Base-by-base conservation (phyloP, 1,284 basidiomycete genomes). In the Cryptococcus sp. region DNA sequence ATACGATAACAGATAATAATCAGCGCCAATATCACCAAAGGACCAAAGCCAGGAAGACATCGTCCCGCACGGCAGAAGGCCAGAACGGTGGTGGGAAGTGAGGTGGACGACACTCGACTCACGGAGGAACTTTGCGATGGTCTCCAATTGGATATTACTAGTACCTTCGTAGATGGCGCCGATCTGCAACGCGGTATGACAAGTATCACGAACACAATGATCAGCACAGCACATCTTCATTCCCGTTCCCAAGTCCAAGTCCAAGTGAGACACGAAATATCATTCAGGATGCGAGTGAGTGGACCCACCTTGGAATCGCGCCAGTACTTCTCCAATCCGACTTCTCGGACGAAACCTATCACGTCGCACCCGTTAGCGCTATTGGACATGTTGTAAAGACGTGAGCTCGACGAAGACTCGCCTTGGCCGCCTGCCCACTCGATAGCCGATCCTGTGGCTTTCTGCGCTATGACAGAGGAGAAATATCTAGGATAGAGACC, bases 151-250 rank as follows among this genome's bases (percentile, higher is more conserved):
- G 64, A 99, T 98, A 77, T 97, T 96, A 38, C 88, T 91, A 42
- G 94, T 97, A 40, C 94, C 93, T 77, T 95, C 93, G 75, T 95
- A 96, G 61, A 96, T 96, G 11, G 91, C 90, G 43, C 90, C 90
- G 30, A 63, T 63, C 55, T 58, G 19, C 23, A 8, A n/a, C 15
- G 13, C 42, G 22, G 17, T 8, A 35, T 10, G 5, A 10, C 2
- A 38, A 38, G 27, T 30, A 55, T 42, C 87, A 54, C 51, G 40
- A 6, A 3, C 10, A 35, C 30, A 10, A 35, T 35, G 8, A n/a
- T 53, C 46, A 62, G 20, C 54, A 27, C 55, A 50, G 66, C 50
- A 68, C 67, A 59, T 69, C 43, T 67, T 71, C 19, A 65, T 65
- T 17, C 69, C 72, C 19, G 65, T 61, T 57, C 58, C 38, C 13